Evolutionary conservation across 2,329 filamentous ascomycete genomes (phyloP), one percentile per base, ranked within the genome.

Genomic region (Ophiostoma ips): DNA sequence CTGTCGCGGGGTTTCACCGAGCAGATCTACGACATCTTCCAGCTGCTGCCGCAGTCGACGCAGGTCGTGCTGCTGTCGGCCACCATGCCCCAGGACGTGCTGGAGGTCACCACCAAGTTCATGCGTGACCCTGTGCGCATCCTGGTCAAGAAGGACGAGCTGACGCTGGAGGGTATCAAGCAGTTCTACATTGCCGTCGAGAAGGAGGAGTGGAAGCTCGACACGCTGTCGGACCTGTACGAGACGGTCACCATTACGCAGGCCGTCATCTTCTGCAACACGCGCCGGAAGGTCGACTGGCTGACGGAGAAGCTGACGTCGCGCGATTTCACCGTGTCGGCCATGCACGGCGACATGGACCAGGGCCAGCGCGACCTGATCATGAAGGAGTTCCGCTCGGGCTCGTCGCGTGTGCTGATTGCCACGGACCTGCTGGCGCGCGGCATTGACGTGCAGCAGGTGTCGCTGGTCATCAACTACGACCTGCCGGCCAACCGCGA

Each of bases 181-280:
- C 92, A 98, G 71, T 98, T 95, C 77, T 98, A 95, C 77, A 96
- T 98, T 72, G 92, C 92, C 54, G 92, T 98, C 54, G 92, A 98
- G 79, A 96, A 98, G 80, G 92, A 98, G 71, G 92, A 98, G 67
- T 98, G 92, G 92, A 98, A 98, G 76, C 83, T 98, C 59, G 92
- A 98, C 71, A 98, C 92, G 55, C 87, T 98, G 56, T 96, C 87
- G 63, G 92, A 98, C 72, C 73, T 98, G 61, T 98, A 98, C 77
- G 92, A 98, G 76, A 98, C 92, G 51, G 85, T 98, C 66, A 98
- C 92, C 68, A 98, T 96, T 65, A 98, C 92, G 62, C 92, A 98
- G 72, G 92, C 92, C 53, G 92, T 98, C 71, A 98, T 98, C 74
- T 98, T 98, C 86, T 98, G 92, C 83, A 98, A 98, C 83, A 98